Base-by-base conservation (phyloP, 1,139 yeast species). In the Sugiyamaella paludigena region DNA sequence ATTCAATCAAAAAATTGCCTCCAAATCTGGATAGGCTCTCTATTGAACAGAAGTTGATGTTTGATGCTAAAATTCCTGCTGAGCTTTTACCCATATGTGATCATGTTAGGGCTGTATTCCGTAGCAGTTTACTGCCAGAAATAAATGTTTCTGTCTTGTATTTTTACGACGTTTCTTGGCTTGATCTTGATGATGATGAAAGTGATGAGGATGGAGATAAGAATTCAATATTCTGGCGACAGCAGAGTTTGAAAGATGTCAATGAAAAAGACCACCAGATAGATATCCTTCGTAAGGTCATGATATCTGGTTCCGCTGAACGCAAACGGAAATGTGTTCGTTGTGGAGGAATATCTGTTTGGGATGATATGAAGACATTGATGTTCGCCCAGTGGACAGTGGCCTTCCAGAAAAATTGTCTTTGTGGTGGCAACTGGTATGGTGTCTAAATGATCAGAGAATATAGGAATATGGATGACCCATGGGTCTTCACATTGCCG, bases 381-480 rank as follows among this genome's bases (percentile, higher is more conserved):
- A 52, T 69, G 3, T 63, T 73, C 15, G 77, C 81, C 1, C 76
- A 79, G 50, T 84, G 91, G 88, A 80, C 86, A 0, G 74, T 81
- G 72, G 84, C 85, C 1, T 83, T 84, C 62, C 91, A 84, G 57
- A 72, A 91, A 55, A 79, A 80, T 15, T 87, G 96, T 66, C 71
- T 85, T 24, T 87, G 96, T 65, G 95, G 95, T 0, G 87, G 87
- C 43, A 76, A 83, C 4, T 85, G 92, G 92, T 56, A 56, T 39
- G 40, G 50, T 19, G n/a, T 43, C 40, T 9, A 42, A 28, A 31
- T 12, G 30, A n/a, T n/a, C 6, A n/a, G n/a, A 15, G 36, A 28
- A 16, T 43, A 33, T n/a, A n/a, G n/a, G n/a, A n/a, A n/a, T n/a
- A n/a, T n/a, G n/a, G n/a, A n/a, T n/a, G n/a, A n/a, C n/a, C n/a